These are phyloP conservation scores for Leccinellum rugosiceps DNA, from an alignment of 768 basidiomycete species.

Conservation along the genomic window DNA sequence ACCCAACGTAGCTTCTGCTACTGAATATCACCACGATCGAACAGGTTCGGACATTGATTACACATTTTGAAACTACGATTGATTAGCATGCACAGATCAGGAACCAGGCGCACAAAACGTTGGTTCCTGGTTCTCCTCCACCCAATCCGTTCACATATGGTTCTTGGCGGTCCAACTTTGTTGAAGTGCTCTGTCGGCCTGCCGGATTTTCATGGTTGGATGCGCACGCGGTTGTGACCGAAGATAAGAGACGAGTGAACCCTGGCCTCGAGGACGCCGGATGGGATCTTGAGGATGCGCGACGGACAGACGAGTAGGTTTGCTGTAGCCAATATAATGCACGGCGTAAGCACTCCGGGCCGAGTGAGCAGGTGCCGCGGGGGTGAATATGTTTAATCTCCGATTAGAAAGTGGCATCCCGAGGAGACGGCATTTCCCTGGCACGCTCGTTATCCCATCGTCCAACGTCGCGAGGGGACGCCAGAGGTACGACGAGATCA, in stretches of 20 bases:
- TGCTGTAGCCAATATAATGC: background rate
- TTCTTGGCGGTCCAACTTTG: conserved; percentile 68
- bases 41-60: conserved; percentile 54
- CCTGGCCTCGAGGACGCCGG: conserved; percentile 50
- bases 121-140: conserved; percentile 62
- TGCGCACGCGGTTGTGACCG: conserved; percentile 52
- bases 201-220: conserved; percentile 79
- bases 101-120: conserved; percentile 73
- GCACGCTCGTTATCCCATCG: conserved; percentile 13
- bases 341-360: background rate
- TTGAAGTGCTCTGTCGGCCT: conserved; percentile 77
- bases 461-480: conserved; percentile 11
- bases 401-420: conserved; percentile 20
- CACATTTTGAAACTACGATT: conserved; percentile 3
- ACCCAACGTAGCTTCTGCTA: conserved; percentile 56
- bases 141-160: conserved; percentile 88
- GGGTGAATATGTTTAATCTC: conserved; percentile 23
- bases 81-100: conserved; percentile 56
- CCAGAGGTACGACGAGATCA: conserved; percentile 17
- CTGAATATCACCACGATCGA: conserved; percentile 96
- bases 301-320: conserved; percentile 14
- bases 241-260: conserved; percentile 74
- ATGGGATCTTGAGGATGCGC: conserved; percentile 22
- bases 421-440: conserved; percentile 29
- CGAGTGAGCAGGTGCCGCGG: conserved; percentile 14